Evolutionary conservation across 2,329 filamentous ascomycete species (phyloP), one percentile per base, ranked within the genome.

Genomic region (Ceratocystis cacaofunesta): DNA sequence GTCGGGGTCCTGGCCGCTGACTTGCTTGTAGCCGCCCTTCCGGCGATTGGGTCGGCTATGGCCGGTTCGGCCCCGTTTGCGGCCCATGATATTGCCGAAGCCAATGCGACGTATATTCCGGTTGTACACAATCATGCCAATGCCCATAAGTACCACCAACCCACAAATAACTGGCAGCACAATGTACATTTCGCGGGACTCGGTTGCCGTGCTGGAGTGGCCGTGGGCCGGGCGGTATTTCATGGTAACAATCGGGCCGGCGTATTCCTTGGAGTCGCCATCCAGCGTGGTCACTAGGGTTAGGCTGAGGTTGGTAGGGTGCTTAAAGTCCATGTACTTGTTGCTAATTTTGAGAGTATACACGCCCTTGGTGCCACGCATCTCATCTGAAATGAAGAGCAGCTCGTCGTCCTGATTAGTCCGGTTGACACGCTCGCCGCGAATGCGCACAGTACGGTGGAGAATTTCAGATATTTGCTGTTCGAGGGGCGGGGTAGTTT

Each of bases 121-220:
- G 73, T 83, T 82, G 77, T 78, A 83, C 76, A 86, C 64, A 75
- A 80, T 77, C 73, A 84, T 71, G 73, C 85, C 76, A 74, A 85
- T 55, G 69, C 83, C 67, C 68, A 80, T 74, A 61, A 83, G 67
- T 52, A 75, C 61, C 64, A 82, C 73, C 70, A 78, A 75, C 62
- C 77, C 78, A n/a, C 82, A 72, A 22, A 80, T 74, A 64, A 75
- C 73, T 19, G 82, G 82, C 5, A 85, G 75, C 15, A 78, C 82
- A 69, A 85, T 81, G 70, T 77, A 76, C 57, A 85, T 74, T 32
- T 77, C 79, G 8, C 74, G 69, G 61, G 77, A 73, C 32, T 71
- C 70, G 17, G 77, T 75, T 5, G 72, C 41, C 46, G 73, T 71
- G n/a, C 71, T 67, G 17, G 71, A 43, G 70, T 67, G 28, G 69